Conservation (phyloP, 2,329 filamentous ascomycete species). For the Albophoma yamanashiensis region DNA sequence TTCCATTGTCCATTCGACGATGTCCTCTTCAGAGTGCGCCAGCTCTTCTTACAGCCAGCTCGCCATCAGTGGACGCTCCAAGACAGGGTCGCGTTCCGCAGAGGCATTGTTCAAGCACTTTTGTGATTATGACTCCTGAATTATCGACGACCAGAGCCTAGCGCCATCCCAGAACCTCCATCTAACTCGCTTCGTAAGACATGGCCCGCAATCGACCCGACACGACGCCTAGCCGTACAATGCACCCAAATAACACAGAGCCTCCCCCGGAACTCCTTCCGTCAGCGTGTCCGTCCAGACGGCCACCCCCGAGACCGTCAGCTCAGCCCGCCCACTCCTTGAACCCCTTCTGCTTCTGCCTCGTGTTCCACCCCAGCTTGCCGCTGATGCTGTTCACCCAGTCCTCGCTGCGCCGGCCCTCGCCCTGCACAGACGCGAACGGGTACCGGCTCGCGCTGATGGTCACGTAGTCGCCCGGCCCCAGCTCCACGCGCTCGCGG, state of each 20-base stretch:
- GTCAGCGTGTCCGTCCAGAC: not conserved
- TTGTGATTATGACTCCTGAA: not conserved
- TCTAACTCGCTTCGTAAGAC: not conserved
- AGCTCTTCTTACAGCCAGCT: too few relatives aligned
- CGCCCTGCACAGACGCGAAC: slow-evolving; percentile 65
- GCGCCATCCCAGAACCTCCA: not conserved
- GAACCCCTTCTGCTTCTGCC: slow-evolving; percentile 62
- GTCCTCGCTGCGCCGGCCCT: slow-evolving; percentile 60
- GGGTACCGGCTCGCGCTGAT: slow-evolving; percentile 73
- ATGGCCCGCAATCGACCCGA: not conserved
- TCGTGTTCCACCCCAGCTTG: slow-evolving; percentile 72
- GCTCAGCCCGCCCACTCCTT: slow-evolving; percentile 32
- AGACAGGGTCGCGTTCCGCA: not conserved
- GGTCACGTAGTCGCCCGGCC: slow-evolving; percentile 73
- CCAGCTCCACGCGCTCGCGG: slow-evolving; percentile 71
- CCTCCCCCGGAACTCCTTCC: not conserved
- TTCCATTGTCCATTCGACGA: too few relatives aligned
- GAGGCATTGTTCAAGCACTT: not conserved
- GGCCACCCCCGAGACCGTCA: too few relatives aligned
- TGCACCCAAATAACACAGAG: not conserved
- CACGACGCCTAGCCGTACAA: not conserved
- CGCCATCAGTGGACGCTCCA: too few relatives aligned
- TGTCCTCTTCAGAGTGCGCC: too few relatives aligned
- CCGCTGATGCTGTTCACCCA: slow-evolving; percentile 74
- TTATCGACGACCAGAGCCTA: too few relatives aligned